These are phyloP conservation scores for Flaveria floridana DNA, from an alignment of 140 eudicot species.

Conservation along the genomic window DNA sequence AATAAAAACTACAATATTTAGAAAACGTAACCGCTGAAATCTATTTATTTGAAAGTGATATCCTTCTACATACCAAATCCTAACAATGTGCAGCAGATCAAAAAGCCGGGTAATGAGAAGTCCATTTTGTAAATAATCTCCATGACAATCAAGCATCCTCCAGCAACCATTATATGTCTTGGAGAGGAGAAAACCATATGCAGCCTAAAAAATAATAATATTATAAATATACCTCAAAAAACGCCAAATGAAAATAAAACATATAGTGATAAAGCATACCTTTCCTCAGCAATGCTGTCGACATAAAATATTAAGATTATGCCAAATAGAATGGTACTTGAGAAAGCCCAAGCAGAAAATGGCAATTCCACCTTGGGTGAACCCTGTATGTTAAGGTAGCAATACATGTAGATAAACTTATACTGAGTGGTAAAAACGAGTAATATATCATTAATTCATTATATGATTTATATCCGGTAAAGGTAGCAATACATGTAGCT, in stretches of 20 bases:
- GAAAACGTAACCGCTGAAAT: neutral
- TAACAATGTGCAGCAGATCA: slow-evolving; percentile 67
- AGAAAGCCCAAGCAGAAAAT: slow-evolving; percentile 80
- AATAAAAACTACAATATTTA: neutral
- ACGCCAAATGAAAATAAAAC: slow-evolving; percentile 1
- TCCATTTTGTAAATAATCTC: slow-evolving; percentile 81
- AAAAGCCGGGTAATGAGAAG: slow-evolving; percentile 74
- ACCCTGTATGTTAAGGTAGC: slow-evolving; percentile 49
- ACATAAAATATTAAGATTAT: slow-evolving; percentile 72
- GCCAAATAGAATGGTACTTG: slow-evolving; percentile 74
- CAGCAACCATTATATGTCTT: slow-evolving; percentile 87
- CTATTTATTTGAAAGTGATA: neutral
- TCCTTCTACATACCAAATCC: slow-evolving; percentile 57
- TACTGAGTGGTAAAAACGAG: slow-evolving; percentile 2
- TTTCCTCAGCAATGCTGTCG: slow-evolving; percentile 91
- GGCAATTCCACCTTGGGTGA: slow-evolving; percentile 67
- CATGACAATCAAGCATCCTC: slow-evolving; percentile 75
- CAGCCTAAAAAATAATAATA: slow-evolving; percentile 48
- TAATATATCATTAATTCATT: neutral
- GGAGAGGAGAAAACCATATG: slow-evolving; percentile 98
- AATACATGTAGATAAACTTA: too few species aligned
- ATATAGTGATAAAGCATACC: slow-evolving; percentile 39
- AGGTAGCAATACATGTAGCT: slow-evolving; percentile 24
- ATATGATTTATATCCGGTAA: neutral
- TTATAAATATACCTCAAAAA: neutral